These are phyloP conservation scores for Globisporangium paddicum DNA, from an alignment of 352 stramenopile species.

Conservation along the genomic window DNA sequence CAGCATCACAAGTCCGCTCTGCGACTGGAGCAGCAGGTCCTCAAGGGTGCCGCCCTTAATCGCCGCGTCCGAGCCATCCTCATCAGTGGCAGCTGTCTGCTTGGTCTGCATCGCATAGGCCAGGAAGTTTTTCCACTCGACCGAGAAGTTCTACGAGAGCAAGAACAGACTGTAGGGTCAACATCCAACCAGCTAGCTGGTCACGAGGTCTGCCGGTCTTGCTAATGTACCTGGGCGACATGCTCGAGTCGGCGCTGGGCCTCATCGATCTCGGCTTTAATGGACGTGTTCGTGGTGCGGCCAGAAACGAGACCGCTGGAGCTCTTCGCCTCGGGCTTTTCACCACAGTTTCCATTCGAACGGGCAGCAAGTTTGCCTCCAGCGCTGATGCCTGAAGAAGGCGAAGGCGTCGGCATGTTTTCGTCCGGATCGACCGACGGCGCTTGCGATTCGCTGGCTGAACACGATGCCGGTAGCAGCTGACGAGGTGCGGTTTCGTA, in stretches of 20 bases:
- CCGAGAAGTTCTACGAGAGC: conserved; percentile 50
- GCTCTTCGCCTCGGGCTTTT: no score
- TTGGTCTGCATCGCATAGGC: conserved; percentile 48
- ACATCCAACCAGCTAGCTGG: no score
- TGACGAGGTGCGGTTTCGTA: no score
- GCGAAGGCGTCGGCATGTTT: no score
- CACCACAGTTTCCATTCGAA: neutral
- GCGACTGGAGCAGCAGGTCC: conserved; percentile 42
- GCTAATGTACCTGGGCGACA: conserved; percentile 40
- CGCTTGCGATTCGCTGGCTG: no score
- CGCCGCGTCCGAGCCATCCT: neutral
- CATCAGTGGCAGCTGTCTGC: conserved; percentile 13
- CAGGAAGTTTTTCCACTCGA: conserved; percentile 58
- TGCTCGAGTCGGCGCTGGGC: conserved; percentile 27
- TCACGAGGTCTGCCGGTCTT: no score
- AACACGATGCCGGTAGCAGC: no score
- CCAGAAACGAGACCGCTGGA: no score
- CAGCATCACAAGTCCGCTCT: conserved; percentile 48
- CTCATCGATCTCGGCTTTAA: conserved; percentile 27
- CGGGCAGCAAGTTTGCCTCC: no score
- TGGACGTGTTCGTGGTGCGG: conserved; percentile 6
- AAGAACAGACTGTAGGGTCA: neutral
- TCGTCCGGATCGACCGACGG: no score
- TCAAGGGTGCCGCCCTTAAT: conserved; percentile 26
- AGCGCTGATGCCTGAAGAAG: no score